Evolutionary conservation across 2,329 filamentous ascomycete species (phyloP), one percentile per base, ranked within the genome.

Genomic region (Rosellinia necatrix): DNA sequence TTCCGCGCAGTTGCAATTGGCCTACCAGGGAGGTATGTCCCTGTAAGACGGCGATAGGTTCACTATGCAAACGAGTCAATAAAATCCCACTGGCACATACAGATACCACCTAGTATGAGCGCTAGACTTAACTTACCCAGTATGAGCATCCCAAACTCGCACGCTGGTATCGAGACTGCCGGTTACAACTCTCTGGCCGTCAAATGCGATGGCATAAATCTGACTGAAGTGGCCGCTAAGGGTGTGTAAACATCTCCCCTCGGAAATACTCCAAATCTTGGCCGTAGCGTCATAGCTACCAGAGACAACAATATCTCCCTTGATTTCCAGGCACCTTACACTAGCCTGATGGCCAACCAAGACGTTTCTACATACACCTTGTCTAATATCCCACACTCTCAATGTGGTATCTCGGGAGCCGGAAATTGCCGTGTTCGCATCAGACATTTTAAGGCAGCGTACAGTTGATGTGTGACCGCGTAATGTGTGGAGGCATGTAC

Each of bases 191-290:
- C 92, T 85, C 64, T 88, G 87, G 34, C 94, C 94, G 71, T 99
- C 94, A 74, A 97, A 99, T 1, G 94, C 94, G 70, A 99, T 96
- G 17, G 94, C 94, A 71, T 99, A 99, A 56, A 99, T 99, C 71
- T 99, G 94, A 71, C 93, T 97, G 75, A 97, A 99, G 74, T 99
- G 94, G 0, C 94, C 94, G 40, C 89, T 87, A 34, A 99, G 80
- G 0, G 92, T 97, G 64, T 93, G 88, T 51, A 97, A 78, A 72
- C 94, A 99, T 60, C 91, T 87, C 25, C 94, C 94, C 74, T 97
- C 91, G 2, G 91, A 96, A 49, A 99, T 97, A 72, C 91, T 97
- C 94, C 94, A 99, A 54, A 99, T 93, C 66, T 92, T 89, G 19
- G 94, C 94, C 19, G 91, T 97, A 6, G 94, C 97, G 72, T 99